Evolutionary conservation across 129 eudicot species (phyloP).

Genomic region (Helianthus tuberosus): DNA sequence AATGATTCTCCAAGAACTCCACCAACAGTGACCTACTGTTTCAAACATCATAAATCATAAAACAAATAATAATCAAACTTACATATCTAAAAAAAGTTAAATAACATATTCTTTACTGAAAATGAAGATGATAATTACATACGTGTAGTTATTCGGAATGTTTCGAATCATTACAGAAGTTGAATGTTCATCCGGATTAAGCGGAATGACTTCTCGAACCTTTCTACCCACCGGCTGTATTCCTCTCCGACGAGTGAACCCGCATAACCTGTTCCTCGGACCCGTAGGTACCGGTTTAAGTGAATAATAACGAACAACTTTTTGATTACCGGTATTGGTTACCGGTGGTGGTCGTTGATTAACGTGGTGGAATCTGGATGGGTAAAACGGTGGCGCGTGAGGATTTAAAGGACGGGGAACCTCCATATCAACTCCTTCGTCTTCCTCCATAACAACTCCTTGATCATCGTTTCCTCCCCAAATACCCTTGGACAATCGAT

Average conservation of each 20-base stretch:
- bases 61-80: neutral
- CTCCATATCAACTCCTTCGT: neutral
- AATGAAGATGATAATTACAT: neutral
- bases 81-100: no score
- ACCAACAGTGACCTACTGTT: slow-evolving; percentile 28
- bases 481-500: no score
- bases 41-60: neutral
- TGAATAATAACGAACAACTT: neutral
- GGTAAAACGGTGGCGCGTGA: slow-evolving; percentile 30
- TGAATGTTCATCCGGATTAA: neutral
- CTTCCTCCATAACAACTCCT: no score
- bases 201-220: slow-evolving; percentile 3
- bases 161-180: slow-evolving; percentile 31
- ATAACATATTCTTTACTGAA: neutral
- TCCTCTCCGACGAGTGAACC: slow-evolving; percentile 9
- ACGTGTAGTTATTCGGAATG: slow-evolving; percentile 36
- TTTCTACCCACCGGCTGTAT: neutral
- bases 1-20: slow-evolving; percentile 29
- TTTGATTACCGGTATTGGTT: neutral
- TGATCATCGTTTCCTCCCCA: no score
- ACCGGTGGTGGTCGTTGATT: neutral
- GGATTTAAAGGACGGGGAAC: slow-evolving; percentile 14
- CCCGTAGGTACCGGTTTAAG: slow-evolving; percentile 18
- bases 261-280: slow-evolving; percentile 7
- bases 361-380: neutral